Percentiles rank a stretch among this genome's conserved stretches.
Evolutionary conservation across 164 flowering plant species (phyloP).

Genomic region (grape (Vitis vinifera)): ASM3070453v1 NC_081808.1:1589501-1590000

Average conservation of each 20-base stretch:
- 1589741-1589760: not conserved
- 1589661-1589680: not conserved
- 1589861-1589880: slow-evolving; percentile 15
- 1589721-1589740: not conserved
- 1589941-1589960: too few relatives aligned
- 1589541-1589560: slow-evolving; percentile 41
- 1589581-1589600: slow-evolving; percentile 73
- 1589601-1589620: slow-evolving; percentile 86
- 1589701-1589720: not conserved
- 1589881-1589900: not conserved
- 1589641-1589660: not conserved
- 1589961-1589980: too few relatives aligned
- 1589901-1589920: too few relatives aligned
- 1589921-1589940: too few relatives aligned
- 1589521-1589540: not conserved
- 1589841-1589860: slow-evolving; percentile 66
- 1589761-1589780: not conserved
- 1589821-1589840: slow-evolving; percentile 56
- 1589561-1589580: slow-evolving; percentile 85
- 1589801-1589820: slow-evolving; percentile 85
- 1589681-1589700: too few relatives aligned
- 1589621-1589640: slow-evolving; percentile 59
- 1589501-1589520: not conserved
- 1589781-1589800: slow-evolving; percentile 86
- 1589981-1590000: too few relatives aligned